These are phyloP conservation scores for Phytophthora pistaciae DNA, from an alignment of 352 stramenopile genomes.

Conservation along the genomic window DNA sequence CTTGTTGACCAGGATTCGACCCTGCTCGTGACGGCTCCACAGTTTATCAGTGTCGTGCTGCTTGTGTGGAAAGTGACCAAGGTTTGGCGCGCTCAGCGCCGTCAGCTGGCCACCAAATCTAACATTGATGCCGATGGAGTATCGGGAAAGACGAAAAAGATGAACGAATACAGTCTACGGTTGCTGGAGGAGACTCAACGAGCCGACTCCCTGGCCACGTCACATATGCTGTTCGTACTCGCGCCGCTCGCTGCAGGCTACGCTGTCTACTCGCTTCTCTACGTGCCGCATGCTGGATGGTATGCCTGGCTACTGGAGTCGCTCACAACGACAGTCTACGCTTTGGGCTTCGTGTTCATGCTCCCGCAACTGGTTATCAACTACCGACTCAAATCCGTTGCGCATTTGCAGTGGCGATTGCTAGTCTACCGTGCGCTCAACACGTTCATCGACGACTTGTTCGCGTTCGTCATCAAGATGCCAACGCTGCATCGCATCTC, in stretches of 20 bases:
- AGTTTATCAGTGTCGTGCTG: constrained; percentile 74
- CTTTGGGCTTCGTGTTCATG: constrained; percentile 93
- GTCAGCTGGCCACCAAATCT: constrained; percentile 11
- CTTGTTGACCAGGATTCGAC: constrained; percentile 96
- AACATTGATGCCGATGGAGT: constrained; percentile 22
- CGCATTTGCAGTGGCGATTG: constrained; percentile 94
- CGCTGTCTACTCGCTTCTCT: constrained; percentile 83
- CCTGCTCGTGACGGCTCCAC: constrained; percentile 91
- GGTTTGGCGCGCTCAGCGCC: constrained; percentile 51
- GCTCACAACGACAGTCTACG: constrained; percentile 90
- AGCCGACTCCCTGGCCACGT: constrained; percentile 87
- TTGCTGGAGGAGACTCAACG: constrained; percentile 54
- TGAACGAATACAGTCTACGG: constrained; percentile 34
- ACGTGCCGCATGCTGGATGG: constrained; percentile 83
- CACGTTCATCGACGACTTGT: constrained; percentile 95
- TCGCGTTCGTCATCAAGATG: constrained; percentile 93
- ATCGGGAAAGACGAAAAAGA: constrained; percentile 43
- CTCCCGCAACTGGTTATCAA: constrained; percentile 95
- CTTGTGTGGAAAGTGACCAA: constrained; percentile 92
- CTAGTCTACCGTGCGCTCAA: constrained; percentile 96
- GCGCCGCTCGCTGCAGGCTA: constrained; percentile 82
- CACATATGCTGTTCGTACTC: constrained; percentile 83
- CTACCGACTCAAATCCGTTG: constrained; percentile 92
- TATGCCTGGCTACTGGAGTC: constrained; percentile 91
- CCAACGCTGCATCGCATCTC: constrained; percentile 91